Evolutionary conservation across 495 filamentous ascomycete genomes (phyloP).

Genomic region (Opeltia flavorubescens): DNA sequence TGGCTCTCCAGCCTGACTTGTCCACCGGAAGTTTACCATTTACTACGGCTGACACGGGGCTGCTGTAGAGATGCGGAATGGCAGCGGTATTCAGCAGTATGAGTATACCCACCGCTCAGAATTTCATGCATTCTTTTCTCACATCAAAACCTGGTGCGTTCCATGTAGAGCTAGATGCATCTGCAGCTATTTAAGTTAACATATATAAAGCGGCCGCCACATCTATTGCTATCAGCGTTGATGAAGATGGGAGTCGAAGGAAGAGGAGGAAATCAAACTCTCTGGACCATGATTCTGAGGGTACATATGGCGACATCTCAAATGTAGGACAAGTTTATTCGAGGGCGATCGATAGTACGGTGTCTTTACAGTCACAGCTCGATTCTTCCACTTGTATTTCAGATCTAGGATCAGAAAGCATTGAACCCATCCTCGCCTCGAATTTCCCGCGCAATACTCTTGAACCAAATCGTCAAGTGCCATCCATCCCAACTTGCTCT

Average conservation of each 20-base stretch:
- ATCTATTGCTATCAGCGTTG: neutral
- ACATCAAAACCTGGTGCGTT: neutral
- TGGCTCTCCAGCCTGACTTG: too few relatives aligned
- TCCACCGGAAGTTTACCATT: too few relatives aligned
- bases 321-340: neutral
- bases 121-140: neutral
- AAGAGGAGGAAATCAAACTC: neutral
- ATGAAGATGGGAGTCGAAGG: neutral
- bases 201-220: neutral
- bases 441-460: too few relatives aligned
- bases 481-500: too few relatives aligned
- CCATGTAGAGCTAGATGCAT: too few relatives aligned
- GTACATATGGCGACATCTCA: neutral
- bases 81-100: neutral
- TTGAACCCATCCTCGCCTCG: too few relatives aligned
- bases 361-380: too few relatives aligned
- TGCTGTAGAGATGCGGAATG: neutral
- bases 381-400: too few relatives aligned
- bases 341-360: too few relatives aligned
- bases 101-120: neutral
- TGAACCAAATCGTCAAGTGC: too few relatives aligned
- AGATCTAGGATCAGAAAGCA: too few relatives aligned
- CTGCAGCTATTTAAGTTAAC: neutral
- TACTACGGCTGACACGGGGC: too few relatives aligned
- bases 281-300: neutral